These are phyloP conservation scores for Gorgonomyces haynaldii DNA, from an alignment of 192 early-diverging fungal genomes.

Conservation along the genomic window DNA sequence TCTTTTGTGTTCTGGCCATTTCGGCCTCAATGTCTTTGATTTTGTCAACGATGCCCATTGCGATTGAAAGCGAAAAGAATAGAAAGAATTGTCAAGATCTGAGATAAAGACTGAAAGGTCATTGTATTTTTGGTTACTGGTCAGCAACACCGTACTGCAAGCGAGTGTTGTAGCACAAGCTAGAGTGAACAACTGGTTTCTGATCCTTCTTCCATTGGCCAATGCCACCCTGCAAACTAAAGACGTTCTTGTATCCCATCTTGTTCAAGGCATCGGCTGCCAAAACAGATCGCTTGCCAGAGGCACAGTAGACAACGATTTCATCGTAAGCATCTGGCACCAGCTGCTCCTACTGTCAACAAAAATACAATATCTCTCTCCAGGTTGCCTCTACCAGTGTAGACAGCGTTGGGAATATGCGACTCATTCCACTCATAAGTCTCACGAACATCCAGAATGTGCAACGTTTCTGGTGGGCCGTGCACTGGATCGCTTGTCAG, in stretches of 20 bases:
- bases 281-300: constrained; percentile 33
- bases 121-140: too few relatives aligned
- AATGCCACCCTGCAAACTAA: constrained; percentile 24
- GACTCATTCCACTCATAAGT: constrained; percentile 43
- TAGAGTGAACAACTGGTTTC: neutral
- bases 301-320: constrained; percentile 42
- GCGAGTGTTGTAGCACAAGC: neutral
- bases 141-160: constrained; percentile 10
- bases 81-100: too few relatives aligned
- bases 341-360: constrained; percentile 21
- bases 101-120: too few relatives aligned
- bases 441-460: constrained; percentile 36
- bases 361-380: constrained; percentile 43
- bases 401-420: constrained; percentile 35
- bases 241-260: constrained; percentile 47
- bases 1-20: constrained; percentile 93
- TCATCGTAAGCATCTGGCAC: constrained; percentile 38
- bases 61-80: neutral
- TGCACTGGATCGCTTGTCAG: constrained; percentile 13
- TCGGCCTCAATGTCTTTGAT: constrained; percentile 83
- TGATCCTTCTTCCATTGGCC: constrained; percentile 12
- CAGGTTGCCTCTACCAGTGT: constrained; percentile 37
- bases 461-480: constrained; percentile 16
- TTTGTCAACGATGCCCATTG: constrained; percentile 48
- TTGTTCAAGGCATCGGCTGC: constrained; percentile 34